Conservation (phyloP, 768 basidiomycete genomes). For the Suillus cothurnatus region DNA sequence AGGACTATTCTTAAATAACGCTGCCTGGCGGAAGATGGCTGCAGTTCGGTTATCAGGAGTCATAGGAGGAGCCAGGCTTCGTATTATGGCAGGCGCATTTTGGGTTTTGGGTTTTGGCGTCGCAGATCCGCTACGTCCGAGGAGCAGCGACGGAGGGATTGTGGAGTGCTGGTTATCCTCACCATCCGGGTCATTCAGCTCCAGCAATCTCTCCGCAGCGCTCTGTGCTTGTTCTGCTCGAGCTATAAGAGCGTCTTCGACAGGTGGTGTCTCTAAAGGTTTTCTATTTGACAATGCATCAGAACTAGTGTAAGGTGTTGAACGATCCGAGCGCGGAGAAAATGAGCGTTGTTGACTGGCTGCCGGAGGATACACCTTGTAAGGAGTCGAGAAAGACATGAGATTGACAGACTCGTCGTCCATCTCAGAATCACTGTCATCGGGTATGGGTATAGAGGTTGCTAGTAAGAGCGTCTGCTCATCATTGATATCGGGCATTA, state of each 20-base stretch:
- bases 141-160: conserved; percentile 56
- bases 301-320: conserved; percentile 51
- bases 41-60: conserved; percentile 67
- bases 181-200: conserved; percentile 82
- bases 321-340: conserved; percentile 56
- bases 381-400: conserved; percentile 74
- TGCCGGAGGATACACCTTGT: conserved; percentile 48
- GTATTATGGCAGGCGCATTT: conserved; percentile 34
- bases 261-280: conserved; percentile 47
- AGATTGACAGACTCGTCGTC: conserved; percentile 58
- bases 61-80: conserved; percentile 44
- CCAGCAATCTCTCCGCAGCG: conserved; percentile 84
- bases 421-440: conserved; percentile 70
- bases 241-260: conserved; percentile 85
- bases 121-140: conserved; percentile 39
- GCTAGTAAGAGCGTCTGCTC: conserved; percentile 73
- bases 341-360: conserved; percentile 46
- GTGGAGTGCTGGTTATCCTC: conserved; percentile 52
- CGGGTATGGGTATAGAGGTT: conserved; percentile 73
- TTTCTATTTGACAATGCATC: conserved; percentile 59
- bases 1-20: conserved; percentile 83
- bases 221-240: conserved; percentile 93
- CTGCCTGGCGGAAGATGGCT: conserved; percentile 70
- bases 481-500: conserved; percentile 43
- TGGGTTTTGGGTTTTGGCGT: conserved; percentile 44